Percentiles rank a stretch among this genome's conserved stretches.
Conservation (phyloP, 331 rosid genomes). For the Saraca asoca region DNA sequence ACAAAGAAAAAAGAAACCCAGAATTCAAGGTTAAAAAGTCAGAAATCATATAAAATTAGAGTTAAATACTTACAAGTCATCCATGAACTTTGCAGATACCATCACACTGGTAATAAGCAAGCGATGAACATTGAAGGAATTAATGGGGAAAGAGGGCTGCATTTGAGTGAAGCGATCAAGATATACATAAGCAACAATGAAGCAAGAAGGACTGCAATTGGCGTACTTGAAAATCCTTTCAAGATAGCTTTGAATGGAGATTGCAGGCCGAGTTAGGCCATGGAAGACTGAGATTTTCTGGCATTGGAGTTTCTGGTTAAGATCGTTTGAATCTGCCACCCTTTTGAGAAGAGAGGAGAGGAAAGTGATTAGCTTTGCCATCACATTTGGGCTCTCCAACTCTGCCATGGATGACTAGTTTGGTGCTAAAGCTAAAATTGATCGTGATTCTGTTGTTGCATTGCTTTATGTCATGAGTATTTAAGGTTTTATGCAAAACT, state of each 20-base stretch:
- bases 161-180: constrained; percentile 75
- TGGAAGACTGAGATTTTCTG: constrained; percentile 76
- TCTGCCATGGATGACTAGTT: constrained; percentile 56
- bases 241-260: constrained; percentile 66
- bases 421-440: constrained; percentile 21
- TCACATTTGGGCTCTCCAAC: constrained; percentile 62
- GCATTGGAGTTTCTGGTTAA: constrained; percentile 42
- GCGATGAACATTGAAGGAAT: constrained; percentile 72
- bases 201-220: constrained; percentile 75
- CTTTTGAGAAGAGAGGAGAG: constrained; percentile 72
- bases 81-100: constrained; percentile 93
- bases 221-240: constrained; percentile 88
- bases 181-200: constrained; percentile 75
- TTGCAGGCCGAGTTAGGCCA: constrained; percentile 69
- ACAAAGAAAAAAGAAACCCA: not conserved
- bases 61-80: constrained; percentile 61
- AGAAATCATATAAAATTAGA: not conserved
- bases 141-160: constrained; percentile 70
- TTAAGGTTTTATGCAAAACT: constrained; percentile 26
- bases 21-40: not conserved
- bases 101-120: constrained; percentile 77
- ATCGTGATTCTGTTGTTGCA: constrained; percentile 36
- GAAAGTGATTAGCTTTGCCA: constrained; percentile 61
- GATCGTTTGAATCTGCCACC: constrained; percentile 69
- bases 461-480: constrained; percentile 26